Percentiles rank a stretch among this genome's conserved stretches.
These are phyloP conservation scores for Alternaria sp. DNA, from an alignment of 2,329 filamentous ascomycete species.

Conservation along the genomic window DNA sequence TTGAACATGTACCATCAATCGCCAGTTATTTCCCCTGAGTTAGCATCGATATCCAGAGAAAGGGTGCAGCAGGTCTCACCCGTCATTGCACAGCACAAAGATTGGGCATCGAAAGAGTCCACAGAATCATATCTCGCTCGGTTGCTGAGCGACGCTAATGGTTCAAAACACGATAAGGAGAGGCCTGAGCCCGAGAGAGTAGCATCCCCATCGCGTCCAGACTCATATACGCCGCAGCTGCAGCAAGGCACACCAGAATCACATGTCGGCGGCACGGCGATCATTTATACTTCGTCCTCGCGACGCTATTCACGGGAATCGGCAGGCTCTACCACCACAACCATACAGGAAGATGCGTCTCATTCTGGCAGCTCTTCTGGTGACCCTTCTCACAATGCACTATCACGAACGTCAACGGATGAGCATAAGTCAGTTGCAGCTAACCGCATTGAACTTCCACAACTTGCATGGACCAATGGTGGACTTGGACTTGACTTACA, in stretches of 20 bases:
- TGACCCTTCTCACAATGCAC: conserved; percentile 37
- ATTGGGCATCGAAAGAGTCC: conserved; percentile 64
- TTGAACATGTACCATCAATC: conserved; percentile 53
- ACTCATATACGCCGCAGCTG: conserved; percentile 27
- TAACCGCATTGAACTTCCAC: conserved; percentile 43
- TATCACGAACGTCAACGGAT: conserved; percentile 49
- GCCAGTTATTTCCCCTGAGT: conserved; percentile 48
- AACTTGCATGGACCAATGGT: conserved; percentile 49
- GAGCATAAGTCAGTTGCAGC: conserved; percentile 34
- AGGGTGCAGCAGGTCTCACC: conserved; percentile 60
- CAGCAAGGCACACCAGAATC: conserved; percentile 36
- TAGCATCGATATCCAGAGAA: conserved; percentile 50
- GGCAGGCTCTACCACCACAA: conserved; percentile 41
- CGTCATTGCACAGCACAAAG: conserved; percentile 61
- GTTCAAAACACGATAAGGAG: conserved; percentile 19
- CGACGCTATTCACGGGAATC: conserved; percentile 47
- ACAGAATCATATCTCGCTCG: conserved; percentile 64
- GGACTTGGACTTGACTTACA: conserved; percentile 58
- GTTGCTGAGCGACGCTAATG: conserved; percentile 52
- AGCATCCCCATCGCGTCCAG: conserved; percentile 22
- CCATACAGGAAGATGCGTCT: conserved; percentile 44
- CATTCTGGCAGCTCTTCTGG: conserved; percentile 45
- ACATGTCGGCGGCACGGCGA: conserved; percentile 45
- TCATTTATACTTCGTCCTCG: conserved; percentile 48
- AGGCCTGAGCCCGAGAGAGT: conserved; percentile 19